phyloP scores from a whole-genome alignment of 2,329 filamentous ascomycete genomes.

The Karstenula rhodostoma region DNA sequence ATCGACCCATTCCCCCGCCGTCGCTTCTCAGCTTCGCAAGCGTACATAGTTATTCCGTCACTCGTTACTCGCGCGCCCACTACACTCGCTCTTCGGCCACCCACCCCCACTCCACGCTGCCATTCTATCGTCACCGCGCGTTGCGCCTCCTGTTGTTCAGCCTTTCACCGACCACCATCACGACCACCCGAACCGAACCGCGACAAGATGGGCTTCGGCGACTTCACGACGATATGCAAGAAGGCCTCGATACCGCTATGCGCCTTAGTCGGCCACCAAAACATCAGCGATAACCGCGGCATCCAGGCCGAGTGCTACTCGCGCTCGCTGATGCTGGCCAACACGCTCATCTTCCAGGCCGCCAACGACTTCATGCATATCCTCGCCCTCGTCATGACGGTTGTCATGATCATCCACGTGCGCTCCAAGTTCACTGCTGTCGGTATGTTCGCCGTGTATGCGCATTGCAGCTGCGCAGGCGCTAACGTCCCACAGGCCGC shows the following conservation, averaged over 20 bases:
- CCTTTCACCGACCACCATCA: constrained; percentile 19
- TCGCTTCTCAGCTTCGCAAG: constrained; percentile 17
- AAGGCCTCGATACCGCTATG: constrained; percentile 88
- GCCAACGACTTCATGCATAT: constrained; percentile 94
- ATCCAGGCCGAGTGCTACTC: constrained; percentile 93
- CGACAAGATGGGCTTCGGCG: constrained; percentile 79
- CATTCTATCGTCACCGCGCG: constrained; percentile 7
- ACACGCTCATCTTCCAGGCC: constrained; percentile 97
- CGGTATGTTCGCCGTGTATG: constrained; percentile 63
- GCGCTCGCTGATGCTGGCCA: constrained; percentile 92
- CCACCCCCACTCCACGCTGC: constrained; percentile 10
- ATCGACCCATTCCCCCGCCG: constrained; percentile 12
- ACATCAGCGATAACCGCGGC: constrained; percentile 72
- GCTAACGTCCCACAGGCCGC: constrained; percentile 58
- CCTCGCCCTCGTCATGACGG: constrained; percentile 86
- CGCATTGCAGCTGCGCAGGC: background rate
- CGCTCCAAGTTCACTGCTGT: constrained; percentile 98
- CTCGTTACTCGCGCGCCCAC: constrained; percentile 32
- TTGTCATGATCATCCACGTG: constrained; percentile 97
- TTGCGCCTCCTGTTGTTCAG: constrained; percentile 16
- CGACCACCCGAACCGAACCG: constrained; percentile 8
- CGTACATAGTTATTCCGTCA: constrained; percentile 26
- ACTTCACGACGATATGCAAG: constrained; percentile 86
- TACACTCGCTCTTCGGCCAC: constrained; percentile 11
- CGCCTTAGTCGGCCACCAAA: constrained; percentile 79